Evolutionary conservation across 768 basidiomycete species (phyloP).

Genomic region (Basidioascus undulatus): DNA sequence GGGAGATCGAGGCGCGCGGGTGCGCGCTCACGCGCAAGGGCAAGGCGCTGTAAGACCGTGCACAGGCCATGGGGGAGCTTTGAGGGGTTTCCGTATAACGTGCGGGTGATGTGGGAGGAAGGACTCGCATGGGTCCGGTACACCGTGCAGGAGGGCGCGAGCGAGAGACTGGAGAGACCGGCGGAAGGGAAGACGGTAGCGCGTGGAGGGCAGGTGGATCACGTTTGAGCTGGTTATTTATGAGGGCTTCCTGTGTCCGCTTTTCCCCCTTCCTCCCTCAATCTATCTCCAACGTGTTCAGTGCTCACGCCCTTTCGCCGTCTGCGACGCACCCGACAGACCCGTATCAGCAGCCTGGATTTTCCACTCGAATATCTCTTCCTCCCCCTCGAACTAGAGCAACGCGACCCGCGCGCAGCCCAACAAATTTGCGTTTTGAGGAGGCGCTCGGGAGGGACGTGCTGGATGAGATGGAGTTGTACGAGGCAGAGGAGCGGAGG

Average conservation of each 20-base stretch:
- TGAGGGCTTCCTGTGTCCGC: conserved; percentile 17
- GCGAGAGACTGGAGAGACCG: neutral
- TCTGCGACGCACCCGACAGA: no score
- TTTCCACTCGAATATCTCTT: conserved; percentile 13
- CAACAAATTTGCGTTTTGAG: no score
- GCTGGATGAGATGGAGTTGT: conserved; percentile 13
- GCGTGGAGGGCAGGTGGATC: conserved; percentile 9
- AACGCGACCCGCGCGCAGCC: no score
- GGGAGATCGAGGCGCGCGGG: conserved; percentile 16
- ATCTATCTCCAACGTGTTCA: no score
- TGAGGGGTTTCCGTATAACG: conserved; percentile 11
- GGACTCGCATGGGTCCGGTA: conserved; percentile 14
- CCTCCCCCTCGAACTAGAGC: conserved; percentile 4
- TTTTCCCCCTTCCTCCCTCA: no score
- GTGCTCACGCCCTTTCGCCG: no score
- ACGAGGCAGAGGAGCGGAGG: conserved; percentile 10
- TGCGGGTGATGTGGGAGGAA: conserved; percentile 10
- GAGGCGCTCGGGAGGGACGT: conserved; percentile 10
- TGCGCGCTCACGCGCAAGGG: conserved; percentile 13
- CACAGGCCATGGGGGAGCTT: conserved; percentile 11
- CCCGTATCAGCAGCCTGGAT: conserved; percentile 17
- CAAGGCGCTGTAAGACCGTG: conserved; percentile 6
- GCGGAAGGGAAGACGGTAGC: conserved; percentile 8
- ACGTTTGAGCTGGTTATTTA: conserved; percentile 12
- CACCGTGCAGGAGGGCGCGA: neutral